Evolutionary conservation across 306 rosid species (phyloP).

Genomic region (Oemleria cerasiformis): DNA sequence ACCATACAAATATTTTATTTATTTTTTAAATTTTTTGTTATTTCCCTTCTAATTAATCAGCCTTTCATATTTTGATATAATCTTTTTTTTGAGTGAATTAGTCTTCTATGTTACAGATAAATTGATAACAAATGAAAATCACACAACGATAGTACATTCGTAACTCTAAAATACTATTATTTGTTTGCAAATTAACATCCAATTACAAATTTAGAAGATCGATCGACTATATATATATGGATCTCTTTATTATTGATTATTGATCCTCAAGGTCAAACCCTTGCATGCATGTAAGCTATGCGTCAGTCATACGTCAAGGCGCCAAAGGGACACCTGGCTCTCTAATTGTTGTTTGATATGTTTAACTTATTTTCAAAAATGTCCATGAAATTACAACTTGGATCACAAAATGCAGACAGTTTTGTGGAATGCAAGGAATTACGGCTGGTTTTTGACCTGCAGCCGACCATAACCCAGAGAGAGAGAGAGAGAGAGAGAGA

Average conservation of each 20-base stretch:
- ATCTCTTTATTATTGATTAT: not conserved
- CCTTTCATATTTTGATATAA: too few species aligned
- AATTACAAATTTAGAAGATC: too few species aligned
- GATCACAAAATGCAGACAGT: slow-evolving; percentile 12
- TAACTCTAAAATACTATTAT: too few species aligned
- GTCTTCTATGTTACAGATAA: too few species aligned
- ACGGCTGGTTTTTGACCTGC: slow-evolving; percentile 32
- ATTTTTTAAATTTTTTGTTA: too few species aligned
- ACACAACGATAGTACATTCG: too few species aligned
- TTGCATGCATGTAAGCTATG: slow-evolving; percentile 33
- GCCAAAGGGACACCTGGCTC: not conserved
- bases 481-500: not conserved
- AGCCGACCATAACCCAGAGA: slow-evolving; percentile 23
- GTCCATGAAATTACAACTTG: not conserved
- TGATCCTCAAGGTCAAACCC: slow-evolving; percentile 13
- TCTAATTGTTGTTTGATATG: not conserved
- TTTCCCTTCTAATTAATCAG: too few species aligned
- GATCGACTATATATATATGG: not conserved
- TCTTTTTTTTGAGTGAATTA: too few species aligned
- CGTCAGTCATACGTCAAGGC: slow-evolving; percentile 41
- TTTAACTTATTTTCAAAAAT: not conserved
- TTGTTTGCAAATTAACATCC: too few species aligned
- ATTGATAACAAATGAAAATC: too few species aligned
- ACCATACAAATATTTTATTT: too few species aligned
- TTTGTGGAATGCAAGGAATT: slow-evolving; percentile 4